Base-by-base conservation (phyloP, 2,329 filamentous ascomycete genomes). In the Cercospora janseana region DNA sequence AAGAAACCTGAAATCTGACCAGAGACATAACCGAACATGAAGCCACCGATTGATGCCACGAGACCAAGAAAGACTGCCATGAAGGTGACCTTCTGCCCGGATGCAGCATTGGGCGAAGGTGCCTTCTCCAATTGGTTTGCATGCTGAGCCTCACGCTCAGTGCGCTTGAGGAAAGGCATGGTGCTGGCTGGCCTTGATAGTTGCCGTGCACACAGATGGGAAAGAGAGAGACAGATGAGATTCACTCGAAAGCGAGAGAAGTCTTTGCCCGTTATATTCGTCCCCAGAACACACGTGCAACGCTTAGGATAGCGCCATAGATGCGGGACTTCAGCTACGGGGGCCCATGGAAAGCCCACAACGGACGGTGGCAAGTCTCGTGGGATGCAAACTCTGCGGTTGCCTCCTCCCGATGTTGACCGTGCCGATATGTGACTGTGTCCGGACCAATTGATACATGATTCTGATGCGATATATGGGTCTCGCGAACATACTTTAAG, bases 1-100 rank as follows among this genome's bases (percentile, higher is more conserved):
- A 72, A 65, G 62, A 72, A 70, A 49, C 67, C 66, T 5, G 77
- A 79, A 45, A 82, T 81, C 60, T 81, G 78, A 56, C 79, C 81
- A 7, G 79, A 83, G 57, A 83, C 81, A 46, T 56, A 58, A 58
- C 54, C 54, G 54, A 56, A 56, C 54, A 84, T 74, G 65, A 65
- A 65, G 27, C 63, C 81, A 53, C 80, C 80, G 31, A 83, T 75
- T 35, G 76, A 79, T 34, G 79, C 80, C 32, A 77, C 70, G 26
- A 75, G 66, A 35, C 77, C 78, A 21, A 82, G 78, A 72, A 88
- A 69, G 51, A 71, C 66, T 26, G 71, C 70, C 10, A 65, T 53
- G 59, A 68, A 66, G 38, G 64, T 66, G 21, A 66, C 60, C 47
- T 61, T 65, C 34, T 61, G 58, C 9, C 54, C 51, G n/a, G 57